Evolutionary conservation across 2,329 filamentous ascomycete species (phyloP).

Genomic region (Xylaria sp.): DNA sequence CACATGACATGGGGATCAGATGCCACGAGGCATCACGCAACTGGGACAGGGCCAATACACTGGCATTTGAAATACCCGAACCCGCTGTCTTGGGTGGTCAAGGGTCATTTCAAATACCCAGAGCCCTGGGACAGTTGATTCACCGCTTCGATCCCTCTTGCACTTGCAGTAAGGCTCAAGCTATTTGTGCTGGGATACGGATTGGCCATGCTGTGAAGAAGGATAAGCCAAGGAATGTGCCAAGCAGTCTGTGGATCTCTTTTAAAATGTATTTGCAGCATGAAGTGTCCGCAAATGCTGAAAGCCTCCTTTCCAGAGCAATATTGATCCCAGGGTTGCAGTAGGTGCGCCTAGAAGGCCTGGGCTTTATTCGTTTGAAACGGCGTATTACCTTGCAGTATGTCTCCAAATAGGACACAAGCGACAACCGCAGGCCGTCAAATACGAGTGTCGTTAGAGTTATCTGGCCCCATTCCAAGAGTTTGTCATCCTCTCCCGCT

Average conservation of each 20-base stretch:
- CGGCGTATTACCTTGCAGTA: conserved; percentile 8
- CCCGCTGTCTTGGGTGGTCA: conserved; percentile 32
- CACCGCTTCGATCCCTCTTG: conserved; percentile 23
- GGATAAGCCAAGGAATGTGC: background rate
- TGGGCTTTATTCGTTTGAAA: conserved; percentile 15
- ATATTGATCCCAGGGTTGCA: background rate
- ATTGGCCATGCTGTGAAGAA: background rate
- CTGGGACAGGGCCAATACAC: conserved; percentile 11
- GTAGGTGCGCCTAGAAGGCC: conserved; percentile 9
- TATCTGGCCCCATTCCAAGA: background rate
- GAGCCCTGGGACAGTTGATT: conserved; percentile 29
- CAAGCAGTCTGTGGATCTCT: background rate
- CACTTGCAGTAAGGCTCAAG: conserved; percentile 27
- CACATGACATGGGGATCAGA: conserved; percentile 17
- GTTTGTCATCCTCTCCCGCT: background rate
- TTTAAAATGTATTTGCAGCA: conserved; percentile 2
- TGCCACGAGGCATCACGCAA: background rate
- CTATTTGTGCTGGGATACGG: background rate
- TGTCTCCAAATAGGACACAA: conserved; percentile 11
- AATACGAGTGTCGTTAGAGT: background rate
- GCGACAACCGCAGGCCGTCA: conserved; percentile 1
- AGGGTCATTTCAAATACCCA: conserved; percentile 38
- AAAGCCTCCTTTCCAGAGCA: background rate
- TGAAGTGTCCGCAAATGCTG: background rate
- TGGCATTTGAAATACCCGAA: conserved; percentile 36